Evolutionary conservation across 2,329 filamentous ascomycete genomes (phyloP), one percentile per base, ranked within the genome.

Genomic region (Geosmithia putterillii): DNA sequence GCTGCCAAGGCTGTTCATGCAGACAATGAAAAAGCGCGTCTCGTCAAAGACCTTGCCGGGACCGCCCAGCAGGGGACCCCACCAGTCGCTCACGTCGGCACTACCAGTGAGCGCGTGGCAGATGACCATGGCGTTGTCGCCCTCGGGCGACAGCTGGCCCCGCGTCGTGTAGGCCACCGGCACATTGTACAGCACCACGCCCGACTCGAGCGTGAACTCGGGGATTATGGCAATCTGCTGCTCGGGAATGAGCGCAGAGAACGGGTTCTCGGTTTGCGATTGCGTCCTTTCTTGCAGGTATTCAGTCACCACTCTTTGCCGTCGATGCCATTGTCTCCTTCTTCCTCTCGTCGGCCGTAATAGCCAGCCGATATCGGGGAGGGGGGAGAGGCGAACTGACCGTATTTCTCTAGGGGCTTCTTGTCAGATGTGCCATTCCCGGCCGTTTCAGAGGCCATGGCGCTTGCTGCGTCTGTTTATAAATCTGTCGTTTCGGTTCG

Each of bases 171-270:
- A 83, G 37, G 80, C 80, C 42, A 84, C 68, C 2, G 80, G 79
- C 15, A 82, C 71, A 76, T 96, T 92, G 52, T 74, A 67, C 18
- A 98, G 73, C 1, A 76, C 83, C 20, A 84, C 86, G 41, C 92
- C 92, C 2, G 89, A 96, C 63, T 98, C 92, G 51, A 98, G 83
- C 8, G 83, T 88, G 61, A 95, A 95, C 21, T 81, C 81, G 2
- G 92, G 90, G 44, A 98, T 77, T 47, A 92, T 77, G 45, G 84
- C 87, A 56, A 94, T 83, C 43, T 83, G 74, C 65, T 96, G 92
- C 55, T 95, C 83, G 42, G 87, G 82, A 42, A 98, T 94, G 56
- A 96, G 73, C 50, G 73, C 66, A 47, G 86, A 79, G 60, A 89
- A 96, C 23, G 89, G 90, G 65, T 96, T 98, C 67, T 95, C 90